Evolutionary conservation across 2,329 filamentous ascomycete genomes (phyloP).

Genomic region (Trichoderma sp.): DNA sequence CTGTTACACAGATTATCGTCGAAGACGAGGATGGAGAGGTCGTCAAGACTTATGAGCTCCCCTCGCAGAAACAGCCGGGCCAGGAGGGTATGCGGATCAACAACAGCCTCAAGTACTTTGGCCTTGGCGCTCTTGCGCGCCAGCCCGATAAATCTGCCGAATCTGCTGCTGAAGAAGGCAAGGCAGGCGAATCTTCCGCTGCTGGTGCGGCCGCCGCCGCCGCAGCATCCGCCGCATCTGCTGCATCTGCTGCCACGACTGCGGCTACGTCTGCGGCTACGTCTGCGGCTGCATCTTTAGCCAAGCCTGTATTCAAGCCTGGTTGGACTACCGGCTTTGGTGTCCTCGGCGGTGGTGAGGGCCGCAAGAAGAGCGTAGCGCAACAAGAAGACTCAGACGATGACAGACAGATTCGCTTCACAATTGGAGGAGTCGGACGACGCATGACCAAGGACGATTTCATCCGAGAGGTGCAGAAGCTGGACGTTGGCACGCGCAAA

Average conservation of each 20-base stretch:
- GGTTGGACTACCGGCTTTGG: slow-evolving; percentile 57
- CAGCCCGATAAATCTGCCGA: slow-evolving; percentile 44
- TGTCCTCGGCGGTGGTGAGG: slow-evolving; percentile 41
- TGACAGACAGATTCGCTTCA: slow-evolving; percentile 75
- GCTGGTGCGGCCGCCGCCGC: slow-evolving; percentile 31
- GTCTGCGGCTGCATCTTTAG: slow-evolving; percentile 29
- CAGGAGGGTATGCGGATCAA: slow-evolving; percentile 48
- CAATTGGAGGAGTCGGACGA: slow-evolving; percentile 70
- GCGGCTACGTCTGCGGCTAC: slow-evolving; percentile 18
- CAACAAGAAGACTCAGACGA: slow-evolving; percentile 60
- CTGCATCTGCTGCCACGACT: slow-evolving; percentile 31
- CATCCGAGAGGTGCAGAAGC: slow-evolving; percentile 70
- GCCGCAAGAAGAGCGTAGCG: slow-evolving; percentile 46
- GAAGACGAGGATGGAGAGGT: slow-evolving; percentile 87
- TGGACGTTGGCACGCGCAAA: slow-evolving; percentile 67
- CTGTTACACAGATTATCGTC: slow-evolving; percentile 68
- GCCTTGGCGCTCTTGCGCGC: slow-evolving; percentile 53
- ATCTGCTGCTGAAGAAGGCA: slow-evolving; percentile 38
- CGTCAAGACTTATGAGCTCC: slow-evolving; percentile 80
- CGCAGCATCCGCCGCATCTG: slow-evolving; percentile 1
- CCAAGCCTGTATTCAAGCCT: slow-evolving; percentile 48
- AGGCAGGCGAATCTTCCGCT: slow-evolving; percentile 39
- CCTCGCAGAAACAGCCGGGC: slow-evolving; percentile 53
- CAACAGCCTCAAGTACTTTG: slow-evolving; percentile 58
- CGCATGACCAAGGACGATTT: slow-evolving; percentile 83